Conservation (phyloP, 192 early-diverging fungal genomes). For the Diversispora eburnea region DNA sequence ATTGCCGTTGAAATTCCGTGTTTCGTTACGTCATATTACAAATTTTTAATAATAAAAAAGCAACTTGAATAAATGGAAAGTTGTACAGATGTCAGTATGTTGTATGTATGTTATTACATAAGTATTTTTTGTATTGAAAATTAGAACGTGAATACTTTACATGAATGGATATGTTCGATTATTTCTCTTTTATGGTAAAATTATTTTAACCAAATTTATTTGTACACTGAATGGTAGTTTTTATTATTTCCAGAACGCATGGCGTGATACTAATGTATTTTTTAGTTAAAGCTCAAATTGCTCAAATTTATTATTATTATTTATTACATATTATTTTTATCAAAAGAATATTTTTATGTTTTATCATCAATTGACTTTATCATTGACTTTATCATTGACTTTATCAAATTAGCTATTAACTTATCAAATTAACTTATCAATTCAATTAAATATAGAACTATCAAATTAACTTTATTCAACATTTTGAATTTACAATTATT, state of each 20-base stretch:
- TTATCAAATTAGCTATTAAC: too few relatives aligned
- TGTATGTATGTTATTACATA: not conserved
- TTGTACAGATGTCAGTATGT: constrained; percentile 3
- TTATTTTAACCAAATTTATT: not conserved
- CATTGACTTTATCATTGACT: too few relatives aligned
- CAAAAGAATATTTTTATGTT: constrained; percentile 19
- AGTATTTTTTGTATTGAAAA: not conserved
- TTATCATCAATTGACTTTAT: too few relatives aligned
- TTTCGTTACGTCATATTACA: too few relatives aligned
- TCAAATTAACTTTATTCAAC: not conserved
- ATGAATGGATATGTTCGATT: constrained; percentile 18
- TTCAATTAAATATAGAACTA: not conserved
- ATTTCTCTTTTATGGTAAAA: constrained; percentile 7
- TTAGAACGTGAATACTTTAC: too few relatives aligned
- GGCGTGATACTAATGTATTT: not conserved
- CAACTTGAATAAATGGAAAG: not conserved
- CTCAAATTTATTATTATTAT: not conserved
- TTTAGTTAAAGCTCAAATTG: constrained; percentile 9
- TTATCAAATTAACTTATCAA: too few relatives aligned
- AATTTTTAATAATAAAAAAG: too few relatives aligned
- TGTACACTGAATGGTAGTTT: not conserved
- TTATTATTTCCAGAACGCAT: constrained; percentile 5
- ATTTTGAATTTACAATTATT: constrained; percentile 13
- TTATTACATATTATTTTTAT: constrained; percentile 4
- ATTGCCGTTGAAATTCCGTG: too few relatives aligned